Conservation (phyloP, 768 basidiomycete species). For the Xerocomellus dryophilus region DNA sequence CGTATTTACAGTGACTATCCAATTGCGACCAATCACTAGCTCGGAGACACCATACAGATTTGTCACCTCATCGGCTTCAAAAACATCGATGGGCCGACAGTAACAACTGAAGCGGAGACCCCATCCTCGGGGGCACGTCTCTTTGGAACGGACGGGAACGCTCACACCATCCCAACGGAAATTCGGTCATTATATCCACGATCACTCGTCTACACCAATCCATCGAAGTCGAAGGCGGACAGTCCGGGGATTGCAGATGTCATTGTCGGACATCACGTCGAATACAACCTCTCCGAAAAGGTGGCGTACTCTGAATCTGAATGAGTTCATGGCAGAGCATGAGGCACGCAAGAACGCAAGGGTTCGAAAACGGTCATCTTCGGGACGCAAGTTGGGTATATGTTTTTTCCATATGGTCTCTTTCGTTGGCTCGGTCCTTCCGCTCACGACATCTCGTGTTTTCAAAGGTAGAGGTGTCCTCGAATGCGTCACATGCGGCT, state of each 20-base stretch:
- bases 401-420: neutral
- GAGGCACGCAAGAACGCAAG: slow-evolving; percentile 42
- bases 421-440: neutral
- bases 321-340: slow-evolving; percentile 65
- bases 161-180: too few relatives aligned
- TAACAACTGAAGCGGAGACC: too few relatives aligned
- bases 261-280: neutral
- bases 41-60: too few relatives aligned
- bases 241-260: neutral
- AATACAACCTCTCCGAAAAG: slow-evolving; percentile 29
- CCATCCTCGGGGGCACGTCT: too few relatives aligned
- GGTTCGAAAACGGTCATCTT: slow-evolving; percentile 23
- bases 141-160: too few relatives aligned
- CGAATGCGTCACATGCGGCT: neutral
- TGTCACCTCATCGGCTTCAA: too few relatives aligned
- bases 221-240: neutral
- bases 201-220: too few relatives aligned
- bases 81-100: too few relatives aligned
- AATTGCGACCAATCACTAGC: too few relatives aligned
- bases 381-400: slow-evolving; percentile 11
- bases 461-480: neutral
- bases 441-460: neutral
- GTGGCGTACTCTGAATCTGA: slow-evolving; percentile 65
- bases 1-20: too few relatives aligned
- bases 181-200: too few relatives aligned